Percentiles rank a stretch among this genome's conserved stretches.
Conservation (phyloP, 441 rosid genomes). For the Sinapis alba region DNA sequence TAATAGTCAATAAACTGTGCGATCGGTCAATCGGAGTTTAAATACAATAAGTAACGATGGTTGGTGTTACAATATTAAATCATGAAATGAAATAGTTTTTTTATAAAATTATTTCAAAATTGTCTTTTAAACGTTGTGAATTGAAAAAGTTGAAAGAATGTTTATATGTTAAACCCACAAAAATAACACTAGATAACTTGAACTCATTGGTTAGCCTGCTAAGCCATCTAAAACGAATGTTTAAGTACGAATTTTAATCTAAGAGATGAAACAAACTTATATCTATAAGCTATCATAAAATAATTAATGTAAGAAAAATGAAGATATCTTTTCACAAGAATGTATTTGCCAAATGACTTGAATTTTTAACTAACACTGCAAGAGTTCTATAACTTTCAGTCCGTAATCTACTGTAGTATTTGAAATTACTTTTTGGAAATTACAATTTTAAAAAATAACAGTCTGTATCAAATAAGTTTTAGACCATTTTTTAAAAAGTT, state of each 20-base stretch:
- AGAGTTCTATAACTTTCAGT: constrained; percentile 46
- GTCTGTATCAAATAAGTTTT: not conserved
- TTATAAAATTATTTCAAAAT: too few species aligned
- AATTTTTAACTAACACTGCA: not conserved
- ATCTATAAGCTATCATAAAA: not conserved
- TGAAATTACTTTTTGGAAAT: not conserved
- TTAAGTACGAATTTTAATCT: not conserved
- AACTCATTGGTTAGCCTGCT: constrained; percentile 1
- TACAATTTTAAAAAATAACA: not conserved
- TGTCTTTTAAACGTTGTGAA: too few species aligned
- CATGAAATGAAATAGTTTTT: not conserved
- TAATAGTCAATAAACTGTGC: constrained; percentile 15
- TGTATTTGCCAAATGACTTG: not conserved
- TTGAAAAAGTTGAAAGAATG: not conserved
- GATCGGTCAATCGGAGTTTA: not conserved
- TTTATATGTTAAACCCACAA: not conserved
- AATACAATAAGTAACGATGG: not conserved
- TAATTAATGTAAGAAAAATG: not conserved
- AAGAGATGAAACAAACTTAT: not conserved
- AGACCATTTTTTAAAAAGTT: not conserved
- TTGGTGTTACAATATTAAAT: not conserved
- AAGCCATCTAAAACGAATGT: not conserved
- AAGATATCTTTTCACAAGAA: not conserved
- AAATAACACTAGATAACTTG: not conserved
- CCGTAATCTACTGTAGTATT: constrained; percentile 31